Evolutionary conservation across 2,329 filamentous ascomycete genomes (phyloP), one percentile per base, ranked within the genome.

Genomic region (Neospermospora avenae): DNA sequence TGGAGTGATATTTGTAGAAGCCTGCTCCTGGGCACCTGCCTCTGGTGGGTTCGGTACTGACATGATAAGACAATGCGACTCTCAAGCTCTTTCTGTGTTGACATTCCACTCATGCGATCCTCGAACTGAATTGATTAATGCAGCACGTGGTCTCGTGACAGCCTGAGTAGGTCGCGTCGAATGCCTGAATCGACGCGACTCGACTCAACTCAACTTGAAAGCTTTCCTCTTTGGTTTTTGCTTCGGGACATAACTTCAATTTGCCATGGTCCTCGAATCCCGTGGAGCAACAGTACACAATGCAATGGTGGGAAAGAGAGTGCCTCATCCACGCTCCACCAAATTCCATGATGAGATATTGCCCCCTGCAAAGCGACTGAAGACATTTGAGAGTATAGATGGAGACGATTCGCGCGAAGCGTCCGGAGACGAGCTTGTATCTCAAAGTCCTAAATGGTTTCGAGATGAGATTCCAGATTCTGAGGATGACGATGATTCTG

Each of bases 391-490:
- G 11, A 71, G 66, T 58, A 66, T 64, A 11, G 63, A 69, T 56
- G 64, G 58, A 18, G 68, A 70, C 24, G 60, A 68, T 35, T 68
- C 62, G 48, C 55, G 37, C 3, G 61, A 67, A 41, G 62, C 65
- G 16, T 71, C 70, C 5, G 69, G 74, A 3, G 65, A 67, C 14
- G 65, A 66, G 39, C 20, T 39, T 24, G 20, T 54, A 28, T 25
- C 56, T 7, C 25, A 28, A 10, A 55, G 65, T 45, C 59, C 65
- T 44, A 54, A 58, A 20, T 25, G 37, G 13, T 64, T 54, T 42
- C 57, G 68, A 60, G 55, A 70, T 59, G 74, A 77, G 57, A 70
- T 77, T 7, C 68, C 74, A 42, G 71, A 79, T 62, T 75, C 71
- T 35, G 71, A 79, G 62, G 71, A 66, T 7, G 64, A 74, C 37